Conservation (phyloP, 768 basidiomycete species). For the Phylloporus scabripes region DNA sequence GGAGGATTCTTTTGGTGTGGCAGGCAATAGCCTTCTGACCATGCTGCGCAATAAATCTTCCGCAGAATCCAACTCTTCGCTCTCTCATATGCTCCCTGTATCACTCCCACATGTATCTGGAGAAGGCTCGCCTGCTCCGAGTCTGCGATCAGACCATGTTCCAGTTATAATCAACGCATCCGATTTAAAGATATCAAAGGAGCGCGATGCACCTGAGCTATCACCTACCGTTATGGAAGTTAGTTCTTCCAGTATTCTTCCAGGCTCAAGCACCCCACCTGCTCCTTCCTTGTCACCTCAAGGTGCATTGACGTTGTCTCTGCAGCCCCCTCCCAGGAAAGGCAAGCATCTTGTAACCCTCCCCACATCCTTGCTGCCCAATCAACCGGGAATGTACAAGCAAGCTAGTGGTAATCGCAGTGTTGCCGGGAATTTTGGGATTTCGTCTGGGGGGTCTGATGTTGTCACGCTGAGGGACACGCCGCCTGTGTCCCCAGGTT, state of each 20-base stretch:
- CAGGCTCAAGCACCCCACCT: slow-evolving; percentile 20
- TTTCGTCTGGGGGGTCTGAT: slow-evolving; percentile 12
- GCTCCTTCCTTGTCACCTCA: slow-evolving; percentile 26
- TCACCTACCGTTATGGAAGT: slow-evolving; percentile 10
- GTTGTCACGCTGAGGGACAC: slow-evolving; percentile 8
- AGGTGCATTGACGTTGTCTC: slow-evolving; percentile 27
- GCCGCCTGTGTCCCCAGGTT: slow-evolving; percentile 6
- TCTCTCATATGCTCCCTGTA: slow-evolving; percentile 30
- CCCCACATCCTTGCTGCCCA: slow-evolving; percentile 1
- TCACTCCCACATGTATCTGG: slow-evolving; percentile 15
- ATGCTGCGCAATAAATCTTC: slow-evolving; percentile 43
- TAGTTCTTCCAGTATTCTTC: slow-evolving; percentile 24
- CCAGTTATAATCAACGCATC: slow-evolving; percentile 21
- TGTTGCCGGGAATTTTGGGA: slow-evolving; percentile 28
- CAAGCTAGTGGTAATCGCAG: slow-evolving; percentile 25
- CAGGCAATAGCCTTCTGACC: slow-evolving; percentile 49
- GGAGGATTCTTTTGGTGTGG: slow-evolving; percentile 56
- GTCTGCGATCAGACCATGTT: slow-evolving; percentile 19
- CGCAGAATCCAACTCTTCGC: slow-evolving; percentile 20
- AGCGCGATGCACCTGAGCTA: slow-evolving; percentile 27
- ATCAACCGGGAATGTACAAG: slow-evolving; percentile 19
- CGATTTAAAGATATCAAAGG: slow-evolving; percentile 37
- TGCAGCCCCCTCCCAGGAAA: slow-evolving; percentile 33
- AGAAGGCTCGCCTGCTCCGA: slow-evolving; percentile 23
- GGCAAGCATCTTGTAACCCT: slow-evolving; percentile 14